A percentile compares a stretch with the other conserved stretches of the same genome.
Conservation (phyloP, 2,329 filamentous ascomycete genomes). For the Colletotrichum orbiculare region DNA sequence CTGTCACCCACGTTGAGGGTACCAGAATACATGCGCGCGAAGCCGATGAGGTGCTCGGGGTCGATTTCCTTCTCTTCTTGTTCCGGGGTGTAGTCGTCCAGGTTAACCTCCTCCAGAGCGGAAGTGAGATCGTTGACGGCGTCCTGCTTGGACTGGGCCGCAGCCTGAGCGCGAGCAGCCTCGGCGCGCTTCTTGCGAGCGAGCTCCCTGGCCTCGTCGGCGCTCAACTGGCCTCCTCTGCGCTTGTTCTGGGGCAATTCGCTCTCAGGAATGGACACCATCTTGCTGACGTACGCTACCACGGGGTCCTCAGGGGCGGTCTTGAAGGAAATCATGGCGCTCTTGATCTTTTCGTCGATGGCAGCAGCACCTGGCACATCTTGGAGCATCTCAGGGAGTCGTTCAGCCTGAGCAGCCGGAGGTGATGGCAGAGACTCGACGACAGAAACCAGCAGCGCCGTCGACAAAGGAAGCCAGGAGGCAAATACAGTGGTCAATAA, state of each 20-base stretch:
- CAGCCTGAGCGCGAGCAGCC: constrained; percentile 81
- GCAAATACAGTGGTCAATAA: constrained; percentile 89
- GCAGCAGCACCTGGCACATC: constrained; percentile 80
- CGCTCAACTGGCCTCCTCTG: constrained; percentile 75
- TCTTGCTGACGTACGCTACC: constrained; percentile 97
- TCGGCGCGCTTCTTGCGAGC: constrained; percentile 91
- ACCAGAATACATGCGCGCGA: constrained; percentile 93
- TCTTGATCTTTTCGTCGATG: constrained; percentile 75
- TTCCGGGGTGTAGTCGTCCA: constrained; percentile 63
- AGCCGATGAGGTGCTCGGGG: constrained; percentile 91
- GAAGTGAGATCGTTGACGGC: constrained; percentile 67
- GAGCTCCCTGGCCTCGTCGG: constrained; percentile 90
- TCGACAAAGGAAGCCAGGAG: constrained; percentile 92
- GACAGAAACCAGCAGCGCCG: constrained; percentile 91
- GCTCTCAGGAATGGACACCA: constrained; percentile 94
- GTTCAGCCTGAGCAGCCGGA: constrained; percentile 78
- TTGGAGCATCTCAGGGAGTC: constrained; percentile 83
- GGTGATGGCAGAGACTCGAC: constrained; percentile 93
- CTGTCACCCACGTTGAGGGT: constrained; percentile 89
- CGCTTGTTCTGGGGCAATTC: constrained; percentile 90
- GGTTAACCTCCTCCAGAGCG: constrained; percentile 69
- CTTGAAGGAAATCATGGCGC: constrained; percentile 87
- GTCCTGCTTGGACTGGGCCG: constrained; percentile 54
- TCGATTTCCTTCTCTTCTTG: constrained; percentile 71
- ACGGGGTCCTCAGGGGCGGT: constrained; percentile 77